Evolutionary conservation across 140 eudicot species (phyloP), one percentile per base, ranked within the genome.

Genomic region (Cichorium intybus): DNA sequence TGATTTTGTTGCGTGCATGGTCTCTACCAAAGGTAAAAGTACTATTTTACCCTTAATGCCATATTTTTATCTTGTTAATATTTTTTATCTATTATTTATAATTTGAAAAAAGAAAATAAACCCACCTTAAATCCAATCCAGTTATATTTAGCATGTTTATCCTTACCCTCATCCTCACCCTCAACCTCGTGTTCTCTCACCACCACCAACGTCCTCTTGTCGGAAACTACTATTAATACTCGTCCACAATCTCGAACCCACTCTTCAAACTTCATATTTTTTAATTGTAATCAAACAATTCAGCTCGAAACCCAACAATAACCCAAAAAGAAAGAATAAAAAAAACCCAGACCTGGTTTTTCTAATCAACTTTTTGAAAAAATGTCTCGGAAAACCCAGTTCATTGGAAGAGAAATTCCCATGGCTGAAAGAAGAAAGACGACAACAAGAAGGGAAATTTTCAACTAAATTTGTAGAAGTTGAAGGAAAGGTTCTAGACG

Each of bases 321-420:
- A 57, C 16, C 52, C 56, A 24, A 56, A 61, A 23, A 77, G 58
- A 65, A 84, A 81, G 68, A 77, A 75, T 64, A 60, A 80, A 28
- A 60, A 80, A 37, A 84, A 84, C 46, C 91, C 91, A 10, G 78
- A 77, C 47, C 91, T 87, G 0, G 81, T 84, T 39, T 84, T 84
- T 56, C 39, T 71, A 9, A 76, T 80, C 4, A 80, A 84, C 75
- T 57, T 84, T 69, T 80, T 62, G 10, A 76, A 64, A 18, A 84
- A 84, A 75, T 84, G 91, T 87, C 78, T 80, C 41, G 29, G 51
- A 1, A 81, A 75, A 61, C 37, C 65, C 60, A 61, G 74, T 75
- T 71, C 81, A 14, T 28, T 35, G n/a, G 58, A 75, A 41, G 50
- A 77, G 28, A 84, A 70, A 21, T 58, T 77, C 26, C 91, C 91